Evolutionary conservation across 331 rosid genomes (phyloP).

Genomic region (Malus hybrid): DNA sequence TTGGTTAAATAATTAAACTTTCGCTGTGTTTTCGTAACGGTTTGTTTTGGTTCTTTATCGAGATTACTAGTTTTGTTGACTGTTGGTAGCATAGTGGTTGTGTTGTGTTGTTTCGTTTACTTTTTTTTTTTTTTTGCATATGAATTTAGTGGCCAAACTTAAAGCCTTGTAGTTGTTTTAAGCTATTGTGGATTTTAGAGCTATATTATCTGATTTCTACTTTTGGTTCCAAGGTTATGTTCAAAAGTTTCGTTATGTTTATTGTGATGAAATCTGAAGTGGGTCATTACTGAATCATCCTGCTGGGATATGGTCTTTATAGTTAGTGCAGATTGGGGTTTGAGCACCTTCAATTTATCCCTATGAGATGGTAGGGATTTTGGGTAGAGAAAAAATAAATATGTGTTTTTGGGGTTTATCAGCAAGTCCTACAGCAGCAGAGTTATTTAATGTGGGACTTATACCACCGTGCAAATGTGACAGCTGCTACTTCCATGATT

Average conservation of each 20-base stretch:
- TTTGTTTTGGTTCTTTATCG: neutral
- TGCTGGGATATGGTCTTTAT: neutral
- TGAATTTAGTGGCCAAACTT: neutral
- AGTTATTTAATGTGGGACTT: neutral
- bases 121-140: neutral
- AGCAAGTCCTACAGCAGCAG: neutral
- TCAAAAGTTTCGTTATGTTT: neutral
- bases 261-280: neutral
- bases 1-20: neutral
- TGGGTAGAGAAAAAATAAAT: neutral
- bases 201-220: neutral
- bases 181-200: neutral
- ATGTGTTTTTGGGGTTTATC: neutral
- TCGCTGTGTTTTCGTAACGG: neutral
- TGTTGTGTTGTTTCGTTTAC: neutral
- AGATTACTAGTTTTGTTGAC: neutral
- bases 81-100: neutral
- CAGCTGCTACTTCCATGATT: neutral
- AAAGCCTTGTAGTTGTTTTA: neutral
- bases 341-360: neutral
- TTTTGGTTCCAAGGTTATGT: neutral
- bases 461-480: neutral
- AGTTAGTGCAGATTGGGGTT: neutral
- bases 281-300: neutral
- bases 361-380: neutral